phyloP scores from a whole-genome alignment of 164 flowering plant species.

The Magnolia sinica region DNA sequence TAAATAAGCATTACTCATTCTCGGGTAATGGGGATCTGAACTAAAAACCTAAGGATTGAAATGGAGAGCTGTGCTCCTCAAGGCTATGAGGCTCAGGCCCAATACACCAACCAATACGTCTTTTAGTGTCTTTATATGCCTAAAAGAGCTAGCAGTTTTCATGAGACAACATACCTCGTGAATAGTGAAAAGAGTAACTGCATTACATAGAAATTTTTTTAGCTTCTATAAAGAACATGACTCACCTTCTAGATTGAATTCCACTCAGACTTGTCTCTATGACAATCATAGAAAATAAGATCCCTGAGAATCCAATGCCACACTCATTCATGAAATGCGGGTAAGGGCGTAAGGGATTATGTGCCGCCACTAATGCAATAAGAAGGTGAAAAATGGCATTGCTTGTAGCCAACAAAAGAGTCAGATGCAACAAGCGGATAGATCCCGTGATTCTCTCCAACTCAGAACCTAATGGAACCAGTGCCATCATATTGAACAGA shows the following conservation, averaged over 20 bases:
- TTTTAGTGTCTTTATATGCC: background rate
- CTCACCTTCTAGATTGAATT: slow-evolving; percentile 79
- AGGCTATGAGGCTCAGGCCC: background rate
- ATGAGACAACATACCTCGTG: background rate
- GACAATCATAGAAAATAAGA: slow-evolving; percentile 92
- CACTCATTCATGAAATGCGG: slow-evolving; percentile 68
- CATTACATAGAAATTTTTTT: background rate
- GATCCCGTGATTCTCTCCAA: slow-evolving; percentile 99
- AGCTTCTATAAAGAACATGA: slow-evolving; percentile 4
- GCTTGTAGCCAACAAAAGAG: slow-evolving; percentile 65
- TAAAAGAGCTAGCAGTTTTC: background rate
- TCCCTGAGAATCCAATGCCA: slow-evolving; percentile 93
- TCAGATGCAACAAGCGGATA: slow-evolving; percentile 61
- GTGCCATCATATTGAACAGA: slow-evolving; percentile 90
- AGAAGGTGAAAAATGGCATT: slow-evolving; percentile 80
- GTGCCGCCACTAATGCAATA: slow-evolving; percentile 57
- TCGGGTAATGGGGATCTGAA: background rate
- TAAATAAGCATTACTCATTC: slow-evolving; percentile 3
- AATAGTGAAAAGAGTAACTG: slow-evolving; percentile 1
- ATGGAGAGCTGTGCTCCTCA: background rate
- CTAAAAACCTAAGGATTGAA: background rate
- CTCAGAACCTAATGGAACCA: slow-evolving; percentile 94
- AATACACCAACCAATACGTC: background rate
- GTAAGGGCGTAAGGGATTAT: slow-evolving; percentile 53
- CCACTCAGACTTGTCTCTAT: slow-evolving; percentile 96